Base-by-base conservation (phyloP, 805 yeast genomes). In the Pichia cabralensis region DNA sequence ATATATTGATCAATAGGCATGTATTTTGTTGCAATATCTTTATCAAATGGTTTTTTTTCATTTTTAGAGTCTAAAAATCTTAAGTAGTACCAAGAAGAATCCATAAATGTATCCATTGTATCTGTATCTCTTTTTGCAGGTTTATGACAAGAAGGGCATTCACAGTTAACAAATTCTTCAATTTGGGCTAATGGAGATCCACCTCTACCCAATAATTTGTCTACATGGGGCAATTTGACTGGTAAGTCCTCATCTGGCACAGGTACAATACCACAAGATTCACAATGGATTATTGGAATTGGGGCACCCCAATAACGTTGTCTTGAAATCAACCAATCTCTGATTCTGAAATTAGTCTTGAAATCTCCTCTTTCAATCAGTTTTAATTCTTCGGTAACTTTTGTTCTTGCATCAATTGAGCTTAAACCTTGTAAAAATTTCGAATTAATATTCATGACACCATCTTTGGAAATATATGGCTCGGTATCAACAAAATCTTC, bases 291-390 rank as follows among this genome's bases (percentile, higher is more conserved):
- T 14, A 92, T 85, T 5, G 98, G 98, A 35, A 92, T 92, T 3
- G 98, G 98, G 0, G 96, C 92, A 18, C 98, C 98, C 98, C 98
- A 92, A 56, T 81, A 89, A 40, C 98, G 63, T 56, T 92, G 98
- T 51, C 98, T 72, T 49, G 94, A 80, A 30, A 92, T 80, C 19
- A 92, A 67, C 98, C 98, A 92, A 52, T 92, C 98, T 45, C 96
- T 69, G 20, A 92, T 61, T 44, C 77, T 71, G 48, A 67, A 79
- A 43, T 76, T 76, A 0, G 68, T 65, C 4, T 70, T 62, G 3
- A 45, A 38, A 1, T 56, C 44, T 1, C 89, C 96, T 31, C 32
- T 33, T 18, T 38, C 16, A 8, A 45, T 33, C 4, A 31, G 30
- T 13, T 50, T 55, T n/a, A 86, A 57, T 10, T 58, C 51, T 1